A percentile compares a stretch with the other conserved stretches of the same genome.
Evolutionary conservation across 371 early-diverging fungal genomes (phyloP).

Genomic region (Fennellomyces sp.): DNA sequence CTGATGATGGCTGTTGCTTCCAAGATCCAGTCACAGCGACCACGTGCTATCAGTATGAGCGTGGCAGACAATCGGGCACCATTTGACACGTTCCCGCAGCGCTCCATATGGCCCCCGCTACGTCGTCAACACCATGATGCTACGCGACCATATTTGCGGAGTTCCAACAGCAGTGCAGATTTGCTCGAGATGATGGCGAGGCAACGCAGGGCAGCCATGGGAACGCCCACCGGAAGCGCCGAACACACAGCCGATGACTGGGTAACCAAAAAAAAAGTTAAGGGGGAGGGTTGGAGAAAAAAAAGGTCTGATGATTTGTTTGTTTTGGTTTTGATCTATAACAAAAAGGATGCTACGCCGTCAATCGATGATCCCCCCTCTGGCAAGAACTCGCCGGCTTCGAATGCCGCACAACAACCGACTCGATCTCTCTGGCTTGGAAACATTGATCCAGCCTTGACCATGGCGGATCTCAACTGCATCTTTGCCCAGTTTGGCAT

Average conservation of each 20-base stretch:
- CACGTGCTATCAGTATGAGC: conserved; percentile 29
- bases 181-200: conserved; percentile 40
- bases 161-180: conserved; percentile 44
- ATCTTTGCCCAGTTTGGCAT: conserved; percentile 87
- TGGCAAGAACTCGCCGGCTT: conserved; percentile 11
- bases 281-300: background rate
- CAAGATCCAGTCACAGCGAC: conserved; percentile 22
- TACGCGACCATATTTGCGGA: conserved; percentile 23
- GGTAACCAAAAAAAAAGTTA: background rate
- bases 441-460: conserved; percentile 81
- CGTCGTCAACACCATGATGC: conserved; percentile 5
- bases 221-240: background rate
- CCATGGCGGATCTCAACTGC: conserved; percentile 74
- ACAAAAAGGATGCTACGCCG: background rate
- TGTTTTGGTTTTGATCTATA: too few relatives aligned
- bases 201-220: conserved; percentile 21
- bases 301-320: too few relatives aligned
- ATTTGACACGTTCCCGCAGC: conserved; percentile 41
- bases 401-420: conserved; percentile 39
- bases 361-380: conserved; percentile 19
- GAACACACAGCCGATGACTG: conserved; percentile 1
- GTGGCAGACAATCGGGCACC: conserved; percentile 17
- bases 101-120: conserved; percentile 19
- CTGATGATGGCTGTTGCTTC: conserved; percentile 23
- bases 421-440: conserved; percentile 95